These are phyloP conservation scores for Pythium vanterpoolii DNA, from an alignment of 352 stramenopile genomes.

Conservation along the genomic window DNA sequence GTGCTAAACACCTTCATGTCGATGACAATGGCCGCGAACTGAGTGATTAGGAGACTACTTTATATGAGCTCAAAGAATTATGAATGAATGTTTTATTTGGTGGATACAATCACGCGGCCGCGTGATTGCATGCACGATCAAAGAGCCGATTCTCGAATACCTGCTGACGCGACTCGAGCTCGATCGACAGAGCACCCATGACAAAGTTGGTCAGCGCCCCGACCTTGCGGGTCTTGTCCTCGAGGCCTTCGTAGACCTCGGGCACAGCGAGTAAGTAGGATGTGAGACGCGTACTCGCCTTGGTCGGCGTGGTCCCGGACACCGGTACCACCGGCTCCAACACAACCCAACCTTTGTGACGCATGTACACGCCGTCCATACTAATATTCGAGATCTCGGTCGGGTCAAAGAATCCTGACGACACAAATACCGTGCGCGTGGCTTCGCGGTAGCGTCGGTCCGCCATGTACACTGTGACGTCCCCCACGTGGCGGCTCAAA, in stretches of 20 bases:
- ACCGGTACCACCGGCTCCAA: background rate
- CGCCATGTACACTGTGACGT: background rate
- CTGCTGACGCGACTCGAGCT: conserved; percentile 9
- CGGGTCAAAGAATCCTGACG: conserved; percentile 1
- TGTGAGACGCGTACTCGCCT: conserved; percentile 2
- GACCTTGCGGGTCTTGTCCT: conserved; percentile 6
- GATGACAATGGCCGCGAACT: too few species aligned
- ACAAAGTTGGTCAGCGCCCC: conserved; percentile 17
- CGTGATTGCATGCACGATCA: too few species aligned
- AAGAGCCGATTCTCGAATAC: conserved; percentile 15
- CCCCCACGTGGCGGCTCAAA: too few species aligned
- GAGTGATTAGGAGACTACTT: too few species aligned
- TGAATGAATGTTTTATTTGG: too few species aligned
- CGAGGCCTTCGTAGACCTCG: background rate
- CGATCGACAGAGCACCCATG: background rate
- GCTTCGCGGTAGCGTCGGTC: conserved; percentile 1
- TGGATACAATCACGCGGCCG: too few species aligned
- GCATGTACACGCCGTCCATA: conserved; percentile 15
- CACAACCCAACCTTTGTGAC: conserved; percentile 9
- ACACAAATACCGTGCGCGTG: background rate
- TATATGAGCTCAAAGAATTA: too few species aligned
- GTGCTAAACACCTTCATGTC: too few species aligned
- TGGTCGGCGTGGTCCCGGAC: background rate
- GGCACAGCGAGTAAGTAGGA: background rate
- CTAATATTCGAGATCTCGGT: background rate